A percentile compares a stretch with the other conserved stretches of the same genome.
These are phyloP conservation scores for Onygenales sp. DNA, from an alignment of 2,329 filamentous ascomycete species.

Conservation along the genomic window DNA sequence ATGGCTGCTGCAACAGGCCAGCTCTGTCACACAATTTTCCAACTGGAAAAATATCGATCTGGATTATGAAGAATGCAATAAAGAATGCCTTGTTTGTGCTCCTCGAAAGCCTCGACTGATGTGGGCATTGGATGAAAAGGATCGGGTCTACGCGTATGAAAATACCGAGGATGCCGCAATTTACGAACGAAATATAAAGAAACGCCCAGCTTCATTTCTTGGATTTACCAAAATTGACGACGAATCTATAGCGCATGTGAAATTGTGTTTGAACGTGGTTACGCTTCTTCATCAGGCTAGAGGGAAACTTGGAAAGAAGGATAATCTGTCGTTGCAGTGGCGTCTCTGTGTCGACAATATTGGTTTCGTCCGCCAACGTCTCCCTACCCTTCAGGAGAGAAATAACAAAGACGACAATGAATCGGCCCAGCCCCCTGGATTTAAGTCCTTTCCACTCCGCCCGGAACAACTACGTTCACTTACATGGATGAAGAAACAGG, in stretches of 20 bases:
- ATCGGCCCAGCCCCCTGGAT: slow-evolving; percentile 26
- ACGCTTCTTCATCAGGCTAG: slow-evolving; percentile 28
- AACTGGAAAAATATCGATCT: slow-evolving; percentile 19
- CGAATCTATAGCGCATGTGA: slow-evolving; percentile 25
- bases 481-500: slow-evolving; percentile 51
- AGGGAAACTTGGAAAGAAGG: slow-evolving; percentile 16
- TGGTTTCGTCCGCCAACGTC: slow-evolving; percentile 20
- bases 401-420: slow-evolving; percentile 33
- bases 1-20: slow-evolving; percentile 25
- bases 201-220: slow-evolving; percentile 34
- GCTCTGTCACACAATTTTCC: slow-evolving; percentile 16
- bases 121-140: slow-evolving; percentile 23
- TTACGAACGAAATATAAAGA: slow-evolving; percentile 44
- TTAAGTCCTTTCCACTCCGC: slow-evolving; percentile 31
- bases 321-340: slow-evolving; percentile 28
- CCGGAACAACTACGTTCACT: slow-evolving; percentile 47
- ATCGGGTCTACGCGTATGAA: slow-evolving; percentile 37
- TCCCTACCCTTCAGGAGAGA: slow-evolving; percentile 33
- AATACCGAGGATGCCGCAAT: slow-evolving; percentile 40
- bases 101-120: slow-evolving; percentile 23
- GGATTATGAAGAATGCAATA: background rate
- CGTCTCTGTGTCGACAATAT: slow-evolving; percentile 39
- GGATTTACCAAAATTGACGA: slow-evolving; percentile 26
- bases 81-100: slow-evolving; percentile 21
- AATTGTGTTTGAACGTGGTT: slow-evolving; percentile 29